A percentile compares a stretch with the other conserved stretches of the same genome.
phyloP scores from a whole-genome alignment of 129 eudicot species.

The Escallonia herrerae region DNA sequence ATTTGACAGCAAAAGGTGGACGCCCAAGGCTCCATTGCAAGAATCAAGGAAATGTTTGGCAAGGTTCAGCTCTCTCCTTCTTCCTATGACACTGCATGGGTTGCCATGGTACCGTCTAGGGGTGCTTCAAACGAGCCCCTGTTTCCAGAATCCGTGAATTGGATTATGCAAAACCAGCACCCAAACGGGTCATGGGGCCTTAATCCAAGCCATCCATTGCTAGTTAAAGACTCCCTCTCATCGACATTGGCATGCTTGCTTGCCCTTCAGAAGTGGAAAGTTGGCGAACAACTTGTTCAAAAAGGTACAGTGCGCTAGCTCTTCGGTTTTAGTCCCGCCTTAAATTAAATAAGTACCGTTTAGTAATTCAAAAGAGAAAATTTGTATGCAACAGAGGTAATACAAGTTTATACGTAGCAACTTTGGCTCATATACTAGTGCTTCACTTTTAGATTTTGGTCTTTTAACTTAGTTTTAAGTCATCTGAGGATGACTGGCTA shows the following conservation, averaged over 20 bases:
- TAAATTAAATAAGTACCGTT: too few species aligned
- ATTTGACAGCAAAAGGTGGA: background rate
- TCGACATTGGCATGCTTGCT: constrained; percentile 26
- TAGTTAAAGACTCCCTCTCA: constrained; percentile 20
- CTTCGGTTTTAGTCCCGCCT: too few species aligned
- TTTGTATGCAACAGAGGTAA: too few species aligned
- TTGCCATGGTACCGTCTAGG: constrained; percentile 26
- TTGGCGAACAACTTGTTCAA: constrained; percentile 10
- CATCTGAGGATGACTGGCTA: too few species aligned
- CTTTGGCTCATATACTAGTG: too few species aligned
- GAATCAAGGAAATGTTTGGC: constrained; percentile 4
- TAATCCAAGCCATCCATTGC: background rate
- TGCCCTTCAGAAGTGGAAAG: constrained; percentile 21
- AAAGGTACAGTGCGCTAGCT: constrained; percentile 12
- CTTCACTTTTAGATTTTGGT: too few species aligned
- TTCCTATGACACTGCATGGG: constrained; percentile 30
- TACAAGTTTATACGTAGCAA: too few species aligned
- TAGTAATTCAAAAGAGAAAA: too few species aligned
- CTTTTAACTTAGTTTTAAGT: too few species aligned
- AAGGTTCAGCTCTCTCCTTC: constrained; percentile 10
- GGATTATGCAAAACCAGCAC: constrained; percentile 29
- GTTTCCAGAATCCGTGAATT: constrained; percentile 24
- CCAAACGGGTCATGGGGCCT: constrained; percentile 29
- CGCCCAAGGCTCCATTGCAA: background rate
- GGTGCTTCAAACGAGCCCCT: constrained; percentile 11